These are phyloP conservation scores for Nicotiana rustica DNA, from an alignment of 305 asterid species.

Conservation along the genomic window DNA sequence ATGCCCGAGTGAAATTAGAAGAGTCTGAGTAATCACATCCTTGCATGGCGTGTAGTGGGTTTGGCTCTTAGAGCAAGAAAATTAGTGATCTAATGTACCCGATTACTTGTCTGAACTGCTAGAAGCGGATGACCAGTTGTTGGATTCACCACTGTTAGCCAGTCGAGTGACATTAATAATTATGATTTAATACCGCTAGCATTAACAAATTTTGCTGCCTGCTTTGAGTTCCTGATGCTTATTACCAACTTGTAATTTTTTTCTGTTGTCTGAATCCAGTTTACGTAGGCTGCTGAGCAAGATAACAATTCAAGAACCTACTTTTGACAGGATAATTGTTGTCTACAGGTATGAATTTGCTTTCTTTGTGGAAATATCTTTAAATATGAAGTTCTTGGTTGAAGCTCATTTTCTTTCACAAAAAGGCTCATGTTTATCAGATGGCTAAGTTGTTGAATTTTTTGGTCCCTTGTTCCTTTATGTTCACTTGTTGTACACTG, in stretches of 20 bases:
- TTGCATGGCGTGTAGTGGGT: not conserved
- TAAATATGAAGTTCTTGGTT: constrained; percentile 13
- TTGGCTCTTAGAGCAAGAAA: constrained; percentile 30
- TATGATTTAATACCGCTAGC: constrained; percentile 11
- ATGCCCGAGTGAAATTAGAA: constrained; percentile 6
- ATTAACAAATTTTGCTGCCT: constrained; percentile 26
- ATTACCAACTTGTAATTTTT: constrained; percentile 22
- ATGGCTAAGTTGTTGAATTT: not conserved
- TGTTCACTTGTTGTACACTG: constrained; percentile 12
- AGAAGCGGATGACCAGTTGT: too few relatives aligned
- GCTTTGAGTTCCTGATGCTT: constrained; percentile 32
- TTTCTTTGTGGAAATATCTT: constrained; percentile 7
- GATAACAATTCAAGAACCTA: constrained; percentile 94
- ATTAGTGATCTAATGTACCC: not conserved
- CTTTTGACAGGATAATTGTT: constrained; percentile 97
- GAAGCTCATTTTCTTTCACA: constrained; percentile 22
- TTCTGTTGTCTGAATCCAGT: constrained; percentile 57
- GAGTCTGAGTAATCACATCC: not conserved
- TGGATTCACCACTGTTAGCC: constrained; percentile 9
- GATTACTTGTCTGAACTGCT: too few relatives aligned
- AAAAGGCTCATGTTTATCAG: not conserved
- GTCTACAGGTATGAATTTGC: constrained; percentile 79
- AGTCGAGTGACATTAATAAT: not conserved
- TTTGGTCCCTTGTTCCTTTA: constrained; percentile 2
- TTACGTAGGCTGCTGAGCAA: constrained; percentile 68